Percentiles rank a stretch among this genome's conserved stretches.
These are phyloP conservation scores for Hibiscus mutabilis DNA, from an alignment of 345 rosid species.

Conservation along the genomic window DNA sequence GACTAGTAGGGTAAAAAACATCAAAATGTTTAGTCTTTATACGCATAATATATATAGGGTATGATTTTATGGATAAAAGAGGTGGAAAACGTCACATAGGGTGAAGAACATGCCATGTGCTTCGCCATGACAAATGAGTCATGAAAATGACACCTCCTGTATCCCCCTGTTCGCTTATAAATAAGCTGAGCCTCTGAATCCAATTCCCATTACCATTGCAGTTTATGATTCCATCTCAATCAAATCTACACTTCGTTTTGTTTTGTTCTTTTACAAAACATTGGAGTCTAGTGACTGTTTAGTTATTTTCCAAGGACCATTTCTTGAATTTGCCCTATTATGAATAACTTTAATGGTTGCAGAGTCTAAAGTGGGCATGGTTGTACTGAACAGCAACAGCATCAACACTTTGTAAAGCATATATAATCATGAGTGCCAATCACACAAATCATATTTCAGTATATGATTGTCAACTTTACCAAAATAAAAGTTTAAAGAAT, in stretches of 20 bases:
- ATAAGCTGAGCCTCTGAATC: background rate
- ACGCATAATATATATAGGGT: background rate
- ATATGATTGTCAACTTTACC: background rate
- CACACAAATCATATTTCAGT: background rate
- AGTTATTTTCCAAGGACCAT: background rate
- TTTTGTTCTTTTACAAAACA: no score
- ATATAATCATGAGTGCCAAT: background rate
- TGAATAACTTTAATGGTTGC: background rate
- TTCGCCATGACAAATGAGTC: background rate
- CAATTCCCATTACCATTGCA: background rate
- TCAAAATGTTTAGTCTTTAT: background rate
- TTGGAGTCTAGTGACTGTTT: no score
- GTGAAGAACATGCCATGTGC: background rate
- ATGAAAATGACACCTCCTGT: background rate
- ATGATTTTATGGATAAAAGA: background rate
- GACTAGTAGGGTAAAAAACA: background rate
- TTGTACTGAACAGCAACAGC: background rate
- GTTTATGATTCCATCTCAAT: background rate
- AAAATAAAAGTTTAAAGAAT: no score
- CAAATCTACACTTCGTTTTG: background rate
- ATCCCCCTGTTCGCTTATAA: background rate
- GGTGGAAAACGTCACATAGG: background rate
- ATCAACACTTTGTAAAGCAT: background rate
- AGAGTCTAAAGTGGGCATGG: background rate
- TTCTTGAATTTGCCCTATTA: no score